Base-by-base conservation (phyloP, 2,329 filamentous ascomycete species). In the Calonectria multiphialidica region DNA sequence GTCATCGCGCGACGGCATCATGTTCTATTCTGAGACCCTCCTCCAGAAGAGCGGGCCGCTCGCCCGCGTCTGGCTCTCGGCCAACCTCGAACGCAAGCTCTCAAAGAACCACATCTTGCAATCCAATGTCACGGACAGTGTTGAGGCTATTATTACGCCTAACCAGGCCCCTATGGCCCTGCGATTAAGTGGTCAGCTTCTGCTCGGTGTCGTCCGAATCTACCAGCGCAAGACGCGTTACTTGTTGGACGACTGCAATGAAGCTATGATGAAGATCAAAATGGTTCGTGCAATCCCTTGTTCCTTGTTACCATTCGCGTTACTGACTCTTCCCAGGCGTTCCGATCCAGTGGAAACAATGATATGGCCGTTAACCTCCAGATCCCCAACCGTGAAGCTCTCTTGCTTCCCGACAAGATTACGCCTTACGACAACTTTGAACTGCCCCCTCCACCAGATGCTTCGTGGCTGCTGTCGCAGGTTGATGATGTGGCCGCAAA, bases 1-100 rank as follows among this genome's bases (percentile, higher is more conserved):
- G 77, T 79, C 78, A 72, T 77, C 76, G 75, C 76, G 77, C 79
- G 73, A 73, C 77, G 76, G 69, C 86, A 87, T 82, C 83, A 99
- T 99, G 97, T 99, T 99, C 87, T 98, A 98, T 85, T 98, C 97
- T 66, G 95, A 98, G 88, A 95, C 95, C 68, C 91, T 99, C 72
- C 91, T 99, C 80, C 95, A 96, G 84, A 98, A 98, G 92, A 98
- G 95, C 80, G 97, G 97, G 88, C 96, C 97, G 81, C 87, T 99
- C 88, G 97, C 97, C 86, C 95, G 95, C 82, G 96, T 98, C 87
- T 99, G 97, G 97, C 91, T 98, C 74, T 98, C 97, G 37, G 95
- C 97, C 87, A 99, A 98, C 85, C 90, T 98, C 76, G 97, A 98
- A 90, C 95, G 96, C 88, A 99, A 98, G 87, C 92, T 99, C 72